Evolutionary conservation across 352 stramenopile genomes (phyloP).

Genomic region (Phytophthora pisi): DNA sequence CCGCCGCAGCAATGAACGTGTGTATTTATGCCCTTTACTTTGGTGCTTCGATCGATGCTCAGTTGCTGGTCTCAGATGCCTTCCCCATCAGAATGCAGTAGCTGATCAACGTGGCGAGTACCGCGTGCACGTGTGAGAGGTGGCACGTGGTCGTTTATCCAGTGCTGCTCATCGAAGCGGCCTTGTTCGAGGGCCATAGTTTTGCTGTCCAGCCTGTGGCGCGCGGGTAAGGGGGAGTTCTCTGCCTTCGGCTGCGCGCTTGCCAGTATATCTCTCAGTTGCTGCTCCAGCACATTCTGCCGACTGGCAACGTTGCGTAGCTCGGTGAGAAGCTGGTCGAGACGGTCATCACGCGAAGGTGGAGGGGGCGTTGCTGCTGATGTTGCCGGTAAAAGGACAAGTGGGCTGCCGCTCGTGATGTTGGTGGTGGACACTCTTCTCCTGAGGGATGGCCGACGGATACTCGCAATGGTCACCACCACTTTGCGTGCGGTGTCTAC

Average conservation of each 20-base stretch:
- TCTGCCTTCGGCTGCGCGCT: neutral
- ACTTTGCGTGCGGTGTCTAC: neutral
- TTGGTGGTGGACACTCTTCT: slow-evolving; percentile 12
- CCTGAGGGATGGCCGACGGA: slow-evolving; percentile 3
- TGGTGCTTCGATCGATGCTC: neutral
- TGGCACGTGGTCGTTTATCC: slow-evolving; percentile 18
- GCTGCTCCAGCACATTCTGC: slow-evolving; percentile 32
- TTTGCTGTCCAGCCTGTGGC: slow-evolving; percentile 7
- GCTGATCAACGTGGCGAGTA: slow-evolving; percentile 18
- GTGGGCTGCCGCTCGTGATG: slow-evolving; percentile 1
- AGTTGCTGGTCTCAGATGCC: neutral
- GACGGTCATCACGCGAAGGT: slow-evolving; percentile 9
- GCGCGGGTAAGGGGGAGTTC: neutral
- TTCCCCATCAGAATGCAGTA: neutral
- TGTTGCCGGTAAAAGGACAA: neutral
- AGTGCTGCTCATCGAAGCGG: slow-evolving; percentile 47
- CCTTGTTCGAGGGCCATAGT: slow-evolving; percentile 16
- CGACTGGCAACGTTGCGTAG: slow-evolving; percentile 33
- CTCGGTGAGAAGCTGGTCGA: slow-evolving; percentile 34
- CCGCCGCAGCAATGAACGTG: slow-evolving; percentile 7
- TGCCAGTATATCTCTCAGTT: slow-evolving; percentile 26
- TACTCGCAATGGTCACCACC: slow-evolving; percentile 1
- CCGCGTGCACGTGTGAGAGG: slow-evolving; percentile 34
- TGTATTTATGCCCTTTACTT: slow-evolving; percentile 27
- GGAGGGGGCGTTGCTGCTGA: neutral